phyloP scores from a whole-genome alignment of 2,329 filamentous ascomycete genomes.

The Calonectria pauciramosa region DNA sequence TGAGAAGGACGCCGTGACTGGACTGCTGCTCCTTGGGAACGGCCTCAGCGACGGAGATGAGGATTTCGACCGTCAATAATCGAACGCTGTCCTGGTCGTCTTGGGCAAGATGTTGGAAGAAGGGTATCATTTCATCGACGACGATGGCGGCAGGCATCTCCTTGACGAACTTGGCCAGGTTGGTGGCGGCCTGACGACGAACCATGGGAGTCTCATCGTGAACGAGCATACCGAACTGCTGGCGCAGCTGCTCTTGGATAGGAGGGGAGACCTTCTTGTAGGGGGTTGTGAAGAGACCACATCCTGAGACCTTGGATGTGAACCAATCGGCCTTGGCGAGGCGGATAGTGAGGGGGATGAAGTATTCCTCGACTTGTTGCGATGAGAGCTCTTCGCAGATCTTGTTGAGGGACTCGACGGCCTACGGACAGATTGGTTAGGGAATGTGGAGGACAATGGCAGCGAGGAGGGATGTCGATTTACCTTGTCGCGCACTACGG shows the following conservation, averaged over 20 bases:
- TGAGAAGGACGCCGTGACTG: slow-evolving; percentile 93
- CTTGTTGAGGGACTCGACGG: slow-evolving; percentile 99
- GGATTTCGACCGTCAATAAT: slow-evolving; percentile 93
- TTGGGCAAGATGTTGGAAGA: slow-evolving; percentile 96
- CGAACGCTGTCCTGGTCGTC: slow-evolving; percentile 99
- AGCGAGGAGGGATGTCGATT: slow-evolving; percentile 38
- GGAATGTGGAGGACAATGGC: background rate
- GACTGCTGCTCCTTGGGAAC: slow-evolving; percentile 98
- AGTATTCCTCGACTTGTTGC: slow-evolving; percentile 95
- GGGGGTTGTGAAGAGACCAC: slow-evolving; percentile 92
- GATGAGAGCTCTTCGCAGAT: slow-evolving; percentile 94
- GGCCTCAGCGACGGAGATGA: slow-evolving; percentile 96
- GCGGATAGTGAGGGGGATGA: slow-evolving; percentile 94
- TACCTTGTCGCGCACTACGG: slow-evolving; percentile 97
- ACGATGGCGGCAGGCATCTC: slow-evolving; percentile 93
- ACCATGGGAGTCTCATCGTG: slow-evolving; percentile 99
- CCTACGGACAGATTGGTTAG: slow-evolving; percentile 65
- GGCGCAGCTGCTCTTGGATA: slow-evolving; percentile 91
- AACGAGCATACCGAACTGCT: slow-evolving; percentile 92
- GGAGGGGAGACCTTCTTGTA: slow-evolving; percentile 91
- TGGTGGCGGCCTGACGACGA: slow-evolving; percentile 94
- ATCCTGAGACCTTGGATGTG: slow-evolving; percentile 98
- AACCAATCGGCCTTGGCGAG: slow-evolving; percentile 99
- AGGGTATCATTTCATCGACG: slow-evolving; percentile 98
- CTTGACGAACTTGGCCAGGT: slow-evolving; percentile 97